These are phyloP conservation scores for Aspergillus homomorphus DNA, from an alignment of 495 filamentous ascomycete species.

Conservation along the genomic window DNA sequence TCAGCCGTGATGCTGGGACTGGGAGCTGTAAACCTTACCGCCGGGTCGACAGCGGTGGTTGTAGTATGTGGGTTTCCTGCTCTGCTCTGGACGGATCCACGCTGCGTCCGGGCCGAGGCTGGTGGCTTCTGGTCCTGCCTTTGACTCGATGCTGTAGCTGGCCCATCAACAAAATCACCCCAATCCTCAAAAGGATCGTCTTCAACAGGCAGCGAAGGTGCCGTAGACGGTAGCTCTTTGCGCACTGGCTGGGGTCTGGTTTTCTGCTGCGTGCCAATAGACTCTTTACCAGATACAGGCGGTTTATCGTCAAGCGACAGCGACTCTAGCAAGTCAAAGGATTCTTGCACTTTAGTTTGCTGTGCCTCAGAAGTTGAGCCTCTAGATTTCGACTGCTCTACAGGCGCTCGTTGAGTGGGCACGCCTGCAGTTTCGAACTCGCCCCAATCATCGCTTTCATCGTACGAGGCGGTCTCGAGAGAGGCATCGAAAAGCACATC, in stretches of 20 bases:
- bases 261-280: slow-evolving; percentile 2
- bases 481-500: slow-evolving; percentile 48
- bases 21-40: background rate
- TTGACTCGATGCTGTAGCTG: slow-evolving; percentile 17
- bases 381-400: background rate
- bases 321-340: slow-evolving; percentile 19
- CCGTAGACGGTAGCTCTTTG: slow-evolving; percentile 5
- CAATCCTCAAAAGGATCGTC: slow-evolving; percentile 46
- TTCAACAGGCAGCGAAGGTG: slow-evolving; percentile 56
- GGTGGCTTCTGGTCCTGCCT: slow-evolving; percentile 9
- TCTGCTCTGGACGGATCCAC: background rate
- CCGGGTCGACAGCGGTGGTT: slow-evolving; percentile 4
- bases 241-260: background rate
- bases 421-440: slow-evolving; percentile 63
- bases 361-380: background rate
- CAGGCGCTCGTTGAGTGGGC: slow-evolving; percentile 32
- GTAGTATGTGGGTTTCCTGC: slow-evolving; percentile 3
- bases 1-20: slow-evolving; percentile 4
- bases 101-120: slow-evolving; percentile 1
- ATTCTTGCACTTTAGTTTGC: background rate
- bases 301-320: slow-evolving; percentile 25
- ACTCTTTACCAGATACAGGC: slow-evolving; percentile 2
- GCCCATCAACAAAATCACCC: slow-evolving; percentile 41
- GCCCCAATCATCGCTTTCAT: slow-evolving; percentile 69
- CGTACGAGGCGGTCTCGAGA: slow-evolving; percentile 31